A percentile compares a stretch with the other conserved stretches of the same genome.
Conservation (phyloP, 805 yeast species). For the Naumovozyma castellii region DNA sequence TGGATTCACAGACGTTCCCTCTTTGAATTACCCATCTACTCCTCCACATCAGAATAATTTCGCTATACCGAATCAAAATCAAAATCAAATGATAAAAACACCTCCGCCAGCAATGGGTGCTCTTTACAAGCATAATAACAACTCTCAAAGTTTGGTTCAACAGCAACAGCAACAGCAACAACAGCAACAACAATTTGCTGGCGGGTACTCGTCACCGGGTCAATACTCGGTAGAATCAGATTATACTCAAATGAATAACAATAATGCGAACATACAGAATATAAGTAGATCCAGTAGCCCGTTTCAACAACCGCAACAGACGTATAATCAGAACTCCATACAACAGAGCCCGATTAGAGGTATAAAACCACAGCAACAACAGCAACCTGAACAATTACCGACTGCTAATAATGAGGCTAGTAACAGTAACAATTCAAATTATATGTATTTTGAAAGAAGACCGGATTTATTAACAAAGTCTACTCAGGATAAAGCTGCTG, state of each 20-base stretch:
- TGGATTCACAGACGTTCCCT: constrained; percentile 26
- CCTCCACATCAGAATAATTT: constrained; percentile 19
- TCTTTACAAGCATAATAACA: constrained; percentile 23
- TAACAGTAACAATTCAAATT: constrained; percentile 30
- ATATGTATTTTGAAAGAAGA: constrained; percentile 69
- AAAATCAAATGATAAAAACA: constrained; percentile 11
- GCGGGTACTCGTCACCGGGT: constrained; percentile 20
- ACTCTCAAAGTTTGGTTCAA: constrained; percentile 20
- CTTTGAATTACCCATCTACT: constrained; percentile 25
- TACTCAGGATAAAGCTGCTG: constrained; percentile 76
- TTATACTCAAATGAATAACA: constrained; percentile 7
- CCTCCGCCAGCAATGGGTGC: constrained; percentile 22
- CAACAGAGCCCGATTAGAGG: constrained; percentile 22
- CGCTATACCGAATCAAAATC: constrained; percentile 3
- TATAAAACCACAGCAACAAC: constrained; percentile 14
- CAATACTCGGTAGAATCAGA: constrained; percentile 24
- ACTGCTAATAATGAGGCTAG: constrained; percentile 9
- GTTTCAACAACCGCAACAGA: constrained; percentile 19
- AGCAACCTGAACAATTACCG: constrained; percentile 4
- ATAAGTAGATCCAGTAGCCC: constrained; percentile 21
- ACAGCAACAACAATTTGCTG: constrained; percentile 8
- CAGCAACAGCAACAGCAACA: constrained; percentile 6
- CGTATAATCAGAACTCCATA: constrained; percentile 7
- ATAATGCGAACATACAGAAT: constrained; percentile 3
- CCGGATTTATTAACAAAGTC: constrained; percentile 67